Conservation (phyloP, 768 basidiomycete genomes). For the Boletus rubroflammeus region DNA sequence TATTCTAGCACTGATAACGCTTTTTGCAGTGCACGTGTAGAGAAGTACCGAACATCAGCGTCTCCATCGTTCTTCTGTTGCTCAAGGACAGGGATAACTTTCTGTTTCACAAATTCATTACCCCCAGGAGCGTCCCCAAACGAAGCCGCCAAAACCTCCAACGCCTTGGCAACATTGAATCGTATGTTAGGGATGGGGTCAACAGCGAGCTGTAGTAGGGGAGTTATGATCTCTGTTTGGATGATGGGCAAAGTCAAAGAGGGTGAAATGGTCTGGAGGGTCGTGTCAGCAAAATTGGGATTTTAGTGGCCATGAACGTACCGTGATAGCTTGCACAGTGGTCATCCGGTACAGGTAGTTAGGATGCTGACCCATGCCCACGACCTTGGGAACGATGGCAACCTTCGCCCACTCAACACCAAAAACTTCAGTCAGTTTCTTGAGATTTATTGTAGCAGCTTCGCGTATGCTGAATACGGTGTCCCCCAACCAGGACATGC, state of each 20-base stretch:
- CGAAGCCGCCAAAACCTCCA: constrained; percentile 81
- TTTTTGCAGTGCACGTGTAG: constrained; percentile 72
- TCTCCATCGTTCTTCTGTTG: constrained; percentile 85
- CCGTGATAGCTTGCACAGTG: constrained; percentile 96
- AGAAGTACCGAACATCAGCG: constrained; percentile 96
- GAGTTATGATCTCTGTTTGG: constrained; percentile 77
- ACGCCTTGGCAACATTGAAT: constrained; percentile 95
- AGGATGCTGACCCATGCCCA: constrained; percentile 94
- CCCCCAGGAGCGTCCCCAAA: constrained; percentile 67
- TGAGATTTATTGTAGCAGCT: constrained; percentile 94
- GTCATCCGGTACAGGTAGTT: constrained; percentile 99
- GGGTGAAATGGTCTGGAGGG: constrained; percentile 86
- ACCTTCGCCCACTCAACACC: constrained; percentile 96
- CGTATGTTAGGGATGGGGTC: constrained; percentile 99
- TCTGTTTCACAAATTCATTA: constrained; percentile 64
- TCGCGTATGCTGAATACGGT: constrained; percentile 98
- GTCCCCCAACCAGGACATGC: constrained; percentile 99
- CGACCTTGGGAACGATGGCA: constrained; percentile 94
- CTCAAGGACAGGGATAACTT: constrained; percentile 79
- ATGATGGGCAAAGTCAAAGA: constrained; percentile 83
- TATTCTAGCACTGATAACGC: constrained; percentile 36
- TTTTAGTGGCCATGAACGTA: constrained; percentile 36
- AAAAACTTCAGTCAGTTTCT: constrained; percentile 96
- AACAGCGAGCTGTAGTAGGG: constrained; percentile 73
- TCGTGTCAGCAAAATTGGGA: constrained; percentile 4